Base-by-base conservation (phyloP, 805 yeast species). In the Scheffersomyces lignosus region DNA sequence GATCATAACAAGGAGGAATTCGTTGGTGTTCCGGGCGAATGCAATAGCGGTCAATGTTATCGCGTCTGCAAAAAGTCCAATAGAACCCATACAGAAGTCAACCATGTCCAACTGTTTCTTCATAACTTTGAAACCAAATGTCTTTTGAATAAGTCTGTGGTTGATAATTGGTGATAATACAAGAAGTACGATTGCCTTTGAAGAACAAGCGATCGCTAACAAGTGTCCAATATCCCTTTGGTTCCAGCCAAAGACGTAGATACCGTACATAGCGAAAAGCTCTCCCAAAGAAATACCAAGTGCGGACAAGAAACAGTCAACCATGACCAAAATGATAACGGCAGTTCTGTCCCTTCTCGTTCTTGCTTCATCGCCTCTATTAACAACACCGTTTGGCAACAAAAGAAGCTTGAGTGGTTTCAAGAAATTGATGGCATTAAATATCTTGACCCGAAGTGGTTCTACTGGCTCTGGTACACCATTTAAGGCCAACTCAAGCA, bases 221-320 rank as follows among this genome's bases (percentile, higher is more conserved):
- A 74, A 73, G 35, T 72, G 70, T 4, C 88, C 85, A 33, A 83
- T 54, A 23, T 71, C 71, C 3, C 64, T 70, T 15, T 83, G 68
- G 9, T 54, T 56, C 83, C 89, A 80, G 20, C 66, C 43, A 52
- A 75, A 82, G 26, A 49, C 54, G 48, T 64, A 78, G 3, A 80
- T 71, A 0, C 80, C 75, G 47, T 75, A 83, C 13, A 83, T 52
- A 1, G 80, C 56, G 16, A 73, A 37, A 1, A 78, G 63, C 8
- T 70, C 64, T 4, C 68, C 64, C 5, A 67, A 35, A 0, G 76
- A 73, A 2, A 62, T 51, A 0, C 71, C 62, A n/a, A 73, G 50
- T 0, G 74, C 49, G 33, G 54, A 37, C 24, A 60, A 27, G 6
- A 59, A 15, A 34, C 71, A 62, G 27, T 83, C 87, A 34, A 73